Base-by-base conservation (phyloP, 495 filamentous ascomycete species). In the Neurospora sp. region DNA sequence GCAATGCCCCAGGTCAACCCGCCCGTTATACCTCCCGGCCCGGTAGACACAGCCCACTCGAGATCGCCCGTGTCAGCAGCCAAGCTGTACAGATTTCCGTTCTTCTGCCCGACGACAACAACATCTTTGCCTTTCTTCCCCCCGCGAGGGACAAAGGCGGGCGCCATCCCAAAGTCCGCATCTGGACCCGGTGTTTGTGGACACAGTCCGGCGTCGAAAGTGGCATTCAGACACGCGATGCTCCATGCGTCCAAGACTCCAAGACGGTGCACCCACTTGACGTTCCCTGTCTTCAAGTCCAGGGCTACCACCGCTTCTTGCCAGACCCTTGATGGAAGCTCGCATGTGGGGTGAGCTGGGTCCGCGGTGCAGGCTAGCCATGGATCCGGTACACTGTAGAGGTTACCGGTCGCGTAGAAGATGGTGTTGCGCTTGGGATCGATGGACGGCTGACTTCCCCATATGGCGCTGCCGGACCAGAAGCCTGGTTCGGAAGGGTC, bases 151-250 rank as follows among this genome's bases (percentile, higher is more conserved):
- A 85, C 76, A 68, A 81, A 81, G 4, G 78, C 40, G 3, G 83
- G 83, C 39, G 83, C 83, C 78, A 85, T 85, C 2, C 80, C 83
- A 59, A 85, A 85, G 69, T 84, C 80, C 22, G 77, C 75, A 74
- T 85, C 81, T 37, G 73, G 72, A 14, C 83, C 82, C 2, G 81
- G 80, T n/a, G 68, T 74, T 4, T 76, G 22, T 1, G 80, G 78
- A 76, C 82, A 84, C 35, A 76, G 41, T 27, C 5, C 20, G 0
- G 48, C 20, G 20, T 59, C 20, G 10, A 59, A 59, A 12, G 76
- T 70, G 35, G 40, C 41, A 53, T 79, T 77, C 4, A 20, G 27
- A 73, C 82, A 83, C 1, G 77, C 81, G 1, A 76, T 45, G 3
- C 75, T 80, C 72, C 72, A 84, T 4, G 77, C 74, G 72, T 84